Evolutionary conservation across 441 rosid species (phyloP).

Genomic region (Dalechampia spathulata): DNA sequence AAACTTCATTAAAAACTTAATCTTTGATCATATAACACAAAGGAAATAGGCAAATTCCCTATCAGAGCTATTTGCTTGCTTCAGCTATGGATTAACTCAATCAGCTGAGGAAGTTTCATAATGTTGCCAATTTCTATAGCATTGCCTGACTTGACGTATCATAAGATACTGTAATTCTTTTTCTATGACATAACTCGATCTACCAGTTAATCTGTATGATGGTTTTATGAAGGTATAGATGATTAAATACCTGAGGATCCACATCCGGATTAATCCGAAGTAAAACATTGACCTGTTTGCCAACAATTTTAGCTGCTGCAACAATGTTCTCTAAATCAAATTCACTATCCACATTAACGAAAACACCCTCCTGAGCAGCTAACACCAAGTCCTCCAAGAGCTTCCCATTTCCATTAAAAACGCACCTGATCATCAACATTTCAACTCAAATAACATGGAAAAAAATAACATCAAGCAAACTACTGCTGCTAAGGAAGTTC

Average conservation of each 20-base stretch:
- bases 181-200: not conserved
- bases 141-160: not conserved
- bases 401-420: slow-evolving; percentile 95
- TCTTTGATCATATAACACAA: not conserved
- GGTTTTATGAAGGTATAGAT: not conserved
- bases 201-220: not conserved
- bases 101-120: not conserved
- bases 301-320: slow-evolving; percentile 76
- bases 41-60: not conserved
- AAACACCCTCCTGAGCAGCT: slow-evolving; percentile 92
- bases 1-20: not conserved
- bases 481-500: no score
- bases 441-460: not conserved
- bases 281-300: slow-evolving; percentile 82
- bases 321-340: slow-evolving; percentile 92
- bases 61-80: no score
- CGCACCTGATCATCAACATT: slow-evolving; percentile 46
- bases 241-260: slow-evolving; percentile 75
- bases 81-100: not conserved
- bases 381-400: slow-evolving; percentile 85
- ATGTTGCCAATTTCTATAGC: not conserved
- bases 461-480: no score
- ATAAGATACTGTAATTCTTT: not conserved
- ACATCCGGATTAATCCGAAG: slow-evolving; percentile 98
- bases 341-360: slow-evolving; percentile 94